phyloP scores from a whole-genome alignment of 768 basidiomycete species.

The Tremella fuciformis region DNA sequence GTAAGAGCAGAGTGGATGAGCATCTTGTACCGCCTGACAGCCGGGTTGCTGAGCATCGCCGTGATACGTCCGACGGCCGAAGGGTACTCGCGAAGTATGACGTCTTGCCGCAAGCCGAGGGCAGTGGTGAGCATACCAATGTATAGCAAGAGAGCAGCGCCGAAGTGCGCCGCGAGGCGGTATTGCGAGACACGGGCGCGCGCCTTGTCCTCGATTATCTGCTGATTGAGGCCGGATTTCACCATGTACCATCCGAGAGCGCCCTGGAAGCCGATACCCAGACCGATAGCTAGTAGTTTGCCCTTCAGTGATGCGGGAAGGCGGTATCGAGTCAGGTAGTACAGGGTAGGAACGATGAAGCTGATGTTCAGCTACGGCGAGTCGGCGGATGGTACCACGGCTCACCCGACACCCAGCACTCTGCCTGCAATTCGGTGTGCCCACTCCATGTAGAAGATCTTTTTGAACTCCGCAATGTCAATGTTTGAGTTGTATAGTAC shows the following conservation, averaged over 20 bases:
- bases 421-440: slow-evolving; percentile 90
- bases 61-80: background rate
- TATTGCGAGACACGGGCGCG: slow-evolving; percentile 97
- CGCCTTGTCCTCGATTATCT: slow-evolving; percentile 71
- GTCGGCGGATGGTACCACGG: slow-evolving; percentile 31
- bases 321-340: slow-evolving; percentile 70
- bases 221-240: slow-evolving; percentile 84
- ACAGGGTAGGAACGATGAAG: slow-evolving; percentile 79
- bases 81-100: slow-evolving; percentile 46
- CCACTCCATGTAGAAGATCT: slow-evolving; percentile 99
- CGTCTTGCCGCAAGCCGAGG: slow-evolving; percentile 71
- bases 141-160: slow-evolving; percentile 87
- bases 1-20: slow-evolving; percentile 65
- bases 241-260: slow-evolving; percentile 99
- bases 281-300: slow-evolving; percentile 69
- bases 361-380: slow-evolving; percentile 42
- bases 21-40: slow-evolving; percentile 61
- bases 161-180: slow-evolving; percentile 87
- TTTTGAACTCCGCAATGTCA: slow-evolving; percentile 84
- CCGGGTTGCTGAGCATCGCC: slow-evolving; percentile 46
- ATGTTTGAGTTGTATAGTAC: slow-evolving; percentile 91
- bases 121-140: slow-evolving; percentile 85
- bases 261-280: slow-evolving; percentile 87
- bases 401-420: slow-evolving; percentile 54
- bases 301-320: slow-evolving; percentile 64